Base-by-base conservation (phyloP, 2,329 filamentous ascomycete genomes). In the Neodidymelliopsis sp. region DNA sequence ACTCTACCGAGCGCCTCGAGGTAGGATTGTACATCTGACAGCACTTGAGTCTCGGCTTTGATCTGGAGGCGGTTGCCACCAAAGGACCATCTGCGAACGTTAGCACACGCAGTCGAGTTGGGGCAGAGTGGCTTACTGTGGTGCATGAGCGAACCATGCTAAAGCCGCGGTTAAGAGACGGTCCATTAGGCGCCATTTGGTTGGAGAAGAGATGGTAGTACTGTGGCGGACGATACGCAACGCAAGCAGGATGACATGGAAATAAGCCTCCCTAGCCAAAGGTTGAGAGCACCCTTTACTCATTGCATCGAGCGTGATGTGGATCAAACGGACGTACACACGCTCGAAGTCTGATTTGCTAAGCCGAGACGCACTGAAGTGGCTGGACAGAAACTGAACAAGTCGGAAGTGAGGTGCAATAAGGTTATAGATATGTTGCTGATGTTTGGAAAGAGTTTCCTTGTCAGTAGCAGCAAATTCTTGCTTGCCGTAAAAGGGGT, bases 401-500 rank as follows among this genome's bases (percentile, higher is more conserved):
- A 97, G 75, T 18, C 89, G 86, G 42, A 90, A 85, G 71, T 99
- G 94, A 4, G 94, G 94, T 6, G 90, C 87, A 28, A 99, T 84
- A 40, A 93, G 76, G 63, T 94, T 89, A 63, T 96, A 90, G 2
- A 91, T 87, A 20, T 83, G 76, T 62, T 94, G 88, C 65, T 93
- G 91, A 41, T 86, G 84, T 72, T 87, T 90, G 12, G 85, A 81
- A 56, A 97, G 78, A 11, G 82, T 77, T 47, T 86, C 84, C 62
- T 90, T 87, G 66, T 97, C 91, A 46, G 90, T 96, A 2, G 94
- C 93, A 4, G 93, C 89, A 65, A 97, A 96, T 66, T 99, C 94
- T 70, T 94, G 87, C 65, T 88, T 93, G 25, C 91, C 77, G 62
- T 91, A 94, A 74, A 99, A 96, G 0, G 95, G 92, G 67, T 99